Base-by-base conservation (phyloP, 2,329 filamentous ascomycete genomes). In the Venturia effusa region DNA sequence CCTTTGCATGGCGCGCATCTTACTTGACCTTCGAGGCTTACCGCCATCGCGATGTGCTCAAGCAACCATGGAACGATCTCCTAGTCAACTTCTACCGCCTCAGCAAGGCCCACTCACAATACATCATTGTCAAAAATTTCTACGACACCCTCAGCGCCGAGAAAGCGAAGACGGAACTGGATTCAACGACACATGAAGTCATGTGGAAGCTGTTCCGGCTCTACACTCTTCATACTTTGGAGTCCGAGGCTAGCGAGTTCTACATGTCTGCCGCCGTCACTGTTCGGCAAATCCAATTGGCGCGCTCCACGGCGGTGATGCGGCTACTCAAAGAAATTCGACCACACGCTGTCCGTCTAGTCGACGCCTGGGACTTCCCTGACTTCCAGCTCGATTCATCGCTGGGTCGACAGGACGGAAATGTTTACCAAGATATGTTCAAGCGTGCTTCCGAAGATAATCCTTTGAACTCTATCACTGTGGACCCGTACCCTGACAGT, bases 351-450 rank as follows among this genome's bases (percentile, higher is more conserved):
- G 80, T 92, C 17, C 75, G 83, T 13, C 76, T 92, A 13, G 88
- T 90, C 0, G 88, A 92, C 70, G 79, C 86, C 0, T 92, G 88
- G 89, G 83, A 84, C 66, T 89, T 92, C 75, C 85, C 88, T 1
- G 88, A 92, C 71, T 92, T 87, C 87, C 86, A 89, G 69, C 80
- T 92, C 1, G 88, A 92, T 71, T 87, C 83, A 69, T 85, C 83
- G 65, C 73, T 92, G 45, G 88, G 89, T 1, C 79, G 88, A 1
- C 83, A 82, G 54, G 88, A 92, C 66, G 88, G 89, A 24, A 86
- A 88, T 69, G 88, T 91, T 1, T 92, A 92, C 68, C 86, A 89
- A 72, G 88, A 91, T 69, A 80, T 92, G 78, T 92, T 91, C 76
- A 78, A 85, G 70, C 78, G 88, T 17, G 89, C 88, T 0, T 86